Evolutionary conservation across 2,329 filamentous ascomycete species (phyloP).

Genomic region (Trichophyton mentagrophytes): DNA sequence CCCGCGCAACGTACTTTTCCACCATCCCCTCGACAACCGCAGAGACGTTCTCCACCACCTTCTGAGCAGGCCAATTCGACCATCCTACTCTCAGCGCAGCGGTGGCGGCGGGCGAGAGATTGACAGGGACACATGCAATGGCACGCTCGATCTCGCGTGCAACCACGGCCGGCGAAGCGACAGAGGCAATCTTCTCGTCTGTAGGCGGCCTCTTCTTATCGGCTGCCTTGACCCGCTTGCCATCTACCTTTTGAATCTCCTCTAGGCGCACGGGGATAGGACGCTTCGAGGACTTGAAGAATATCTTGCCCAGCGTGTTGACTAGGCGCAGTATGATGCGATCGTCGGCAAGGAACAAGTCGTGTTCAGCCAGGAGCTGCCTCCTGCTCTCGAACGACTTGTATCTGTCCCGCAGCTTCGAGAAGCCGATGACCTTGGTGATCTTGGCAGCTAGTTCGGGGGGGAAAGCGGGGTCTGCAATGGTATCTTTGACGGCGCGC

Average conservation of each 20-base stretch:
- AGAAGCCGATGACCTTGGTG: conserved; percentile 64
- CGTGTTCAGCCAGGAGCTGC: conserved; percentile 73
- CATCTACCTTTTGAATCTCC: conserved; percentile 48
- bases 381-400: conserved; percentile 76
- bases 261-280: conserved; percentile 71
- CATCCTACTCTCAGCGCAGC: conserved; percentile 70
- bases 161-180: conserved; percentile 51
- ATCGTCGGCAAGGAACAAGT: conserved; percentile 88
- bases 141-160: conserved; percentile 72
- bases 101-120: conserved; percentile 64
- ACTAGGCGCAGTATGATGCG: conserved; percentile 63
- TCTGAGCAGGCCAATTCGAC: conserved; percentile 58
- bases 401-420: conserved; percentile 81
- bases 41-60: conserved; percentile 69
- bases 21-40: conserved; percentile 57
- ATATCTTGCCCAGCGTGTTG: conserved; percentile 72
- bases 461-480: conserved; percentile 61
- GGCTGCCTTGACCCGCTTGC: conserved; percentile 47
- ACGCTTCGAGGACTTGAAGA: conserved; percentile 79
- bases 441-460: conserved; percentile 53
- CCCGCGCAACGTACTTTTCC: conserved; percentile 67
- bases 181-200: conserved; percentile 32
- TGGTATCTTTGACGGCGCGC: conserved; percentile 78
- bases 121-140: conserved; percentile 62
- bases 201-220: conserved; percentile 35